Evolutionary conservation across 2,329 filamentous ascomycete genomes (phyloP).

Genomic region (Cladosporium sp.): DNA sequence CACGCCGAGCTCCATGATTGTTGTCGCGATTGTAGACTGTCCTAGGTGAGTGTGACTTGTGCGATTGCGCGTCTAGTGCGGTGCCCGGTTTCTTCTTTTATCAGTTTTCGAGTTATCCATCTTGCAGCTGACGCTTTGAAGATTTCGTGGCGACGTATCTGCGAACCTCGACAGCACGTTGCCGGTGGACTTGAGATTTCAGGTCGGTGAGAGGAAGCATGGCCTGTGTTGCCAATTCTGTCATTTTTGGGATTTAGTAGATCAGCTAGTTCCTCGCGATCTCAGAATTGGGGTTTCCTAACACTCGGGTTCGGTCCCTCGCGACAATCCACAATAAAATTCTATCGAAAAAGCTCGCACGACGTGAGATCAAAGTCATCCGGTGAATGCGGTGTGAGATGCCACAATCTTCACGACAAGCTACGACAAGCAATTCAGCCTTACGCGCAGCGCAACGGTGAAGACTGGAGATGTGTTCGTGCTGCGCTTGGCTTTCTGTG

Average conservation of each 20-base stretch:
- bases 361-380: neutral
- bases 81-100: neutral
- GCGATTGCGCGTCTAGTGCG: neutral
- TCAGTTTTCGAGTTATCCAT: neutral
- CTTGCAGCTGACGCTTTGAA: neutral
- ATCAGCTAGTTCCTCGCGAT: neutral
- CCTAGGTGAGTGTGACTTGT: neutral
- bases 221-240: neutral
- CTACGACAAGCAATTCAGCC: conserved; percentile 18
- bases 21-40: neutral
- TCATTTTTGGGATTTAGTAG: neutral
- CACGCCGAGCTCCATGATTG: neutral
- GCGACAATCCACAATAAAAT: neutral
- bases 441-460: conserved; percentile 9
- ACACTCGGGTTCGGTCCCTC: neutral
- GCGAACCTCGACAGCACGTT: neutral
- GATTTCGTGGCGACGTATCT: neutral
- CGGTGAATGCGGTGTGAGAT: neutral
- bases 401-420: conserved; percentile 11
- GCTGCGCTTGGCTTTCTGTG: conserved; percentile 1
- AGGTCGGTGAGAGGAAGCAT: neutral
- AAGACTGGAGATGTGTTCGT: conserved; percentile 1
- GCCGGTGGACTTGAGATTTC: neutral
- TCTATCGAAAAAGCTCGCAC: neutral
- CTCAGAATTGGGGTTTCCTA: neutral